A percentile compares a stretch with the other conserved stretches of the same genome.
Evolutionary conservation across 2,329 filamentous ascomycete genomes (phyloP).

Genomic region (Lachnum nothofagi): DNA sequence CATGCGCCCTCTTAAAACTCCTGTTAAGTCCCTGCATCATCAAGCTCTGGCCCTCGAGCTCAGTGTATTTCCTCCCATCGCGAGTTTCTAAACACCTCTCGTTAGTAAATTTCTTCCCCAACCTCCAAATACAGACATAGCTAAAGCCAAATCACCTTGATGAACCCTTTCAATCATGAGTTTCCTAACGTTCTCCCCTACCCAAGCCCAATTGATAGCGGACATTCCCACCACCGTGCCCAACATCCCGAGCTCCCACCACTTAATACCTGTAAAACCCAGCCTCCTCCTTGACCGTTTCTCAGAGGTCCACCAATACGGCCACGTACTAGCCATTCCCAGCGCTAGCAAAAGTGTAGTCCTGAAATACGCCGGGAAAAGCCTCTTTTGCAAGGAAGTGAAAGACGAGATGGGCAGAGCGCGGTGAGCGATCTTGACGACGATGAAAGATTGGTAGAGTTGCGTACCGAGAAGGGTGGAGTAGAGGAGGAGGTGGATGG

Average conservation of each 20-base stretch:
- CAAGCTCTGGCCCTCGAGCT: neutral
- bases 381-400: conserved; percentile 35
- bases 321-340: conserved; percentile 33
- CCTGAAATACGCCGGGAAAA: conserved; percentile 39
- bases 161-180: conserved; percentile 33
- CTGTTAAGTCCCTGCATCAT: conserved; percentile 28
- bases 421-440: conserved; percentile 37
- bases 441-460: conserved; percentile 34
- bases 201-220: conserved; percentile 34
- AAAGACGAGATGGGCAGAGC: conserved; percentile 36
- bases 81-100: conserved; percentile 2
- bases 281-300: neutral
- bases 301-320: conserved; percentile 7
- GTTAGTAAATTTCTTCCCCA: too few species aligned
- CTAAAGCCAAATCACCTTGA: conserved; percentile 4
- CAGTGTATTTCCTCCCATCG: neutral
- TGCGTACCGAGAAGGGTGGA: conserved; percentile 5
- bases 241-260: neutral
- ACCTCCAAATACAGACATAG: too few species aligned
- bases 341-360: conserved; percentile 34
- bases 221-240: conserved; percentile 24
- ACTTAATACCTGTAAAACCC: neutral
- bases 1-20: conserved; percentile 35
- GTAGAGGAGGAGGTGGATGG: conserved; percentile 4
- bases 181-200: conserved; percentile 27